Evolutionary conservation across 768 basidiomycete genomes (phyloP).

Genomic region (Suillus fuscotomentosus): DNA sequence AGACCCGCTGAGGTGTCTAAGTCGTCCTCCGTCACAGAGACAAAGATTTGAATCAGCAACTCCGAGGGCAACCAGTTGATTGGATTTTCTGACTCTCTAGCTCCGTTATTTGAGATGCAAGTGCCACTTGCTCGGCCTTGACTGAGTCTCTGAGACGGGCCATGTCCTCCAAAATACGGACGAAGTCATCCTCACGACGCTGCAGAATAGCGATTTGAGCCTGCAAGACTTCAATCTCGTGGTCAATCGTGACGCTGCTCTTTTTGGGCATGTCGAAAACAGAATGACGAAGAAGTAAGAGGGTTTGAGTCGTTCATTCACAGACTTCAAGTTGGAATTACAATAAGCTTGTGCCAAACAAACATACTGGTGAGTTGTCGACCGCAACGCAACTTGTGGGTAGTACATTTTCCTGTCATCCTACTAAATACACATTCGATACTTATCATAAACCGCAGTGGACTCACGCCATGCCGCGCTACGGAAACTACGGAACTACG

Average conservation of each 20-base stretch:
- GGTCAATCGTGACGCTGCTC: constrained; percentile 29
- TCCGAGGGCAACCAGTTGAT: constrained; percentile 53
- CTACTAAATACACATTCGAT: background rate
- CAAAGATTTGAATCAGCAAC: constrained; percentile 45
- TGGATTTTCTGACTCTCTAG: constrained; percentile 44
- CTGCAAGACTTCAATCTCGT: constrained; percentile 36
- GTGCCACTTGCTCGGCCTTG: constrained; percentile 29
- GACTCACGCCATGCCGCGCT: background rate
- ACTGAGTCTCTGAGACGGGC: constrained; percentile 35
- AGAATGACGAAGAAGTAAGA: background rate
- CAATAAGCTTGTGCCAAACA: background rate
- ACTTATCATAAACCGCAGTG: background rate
- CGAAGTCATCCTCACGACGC: constrained; percentile 39
- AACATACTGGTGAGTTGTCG: background rate
- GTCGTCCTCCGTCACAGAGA: constrained; percentile 26
- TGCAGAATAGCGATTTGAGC: constrained; percentile 37
- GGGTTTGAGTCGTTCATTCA: background rate
- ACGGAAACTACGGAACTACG: background rate
- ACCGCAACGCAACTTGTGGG: background rate
- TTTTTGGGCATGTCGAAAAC: constrained; percentile 23
- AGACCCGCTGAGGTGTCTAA: constrained; percentile 22
- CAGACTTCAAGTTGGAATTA: background rate
- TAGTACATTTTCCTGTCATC: background rate
- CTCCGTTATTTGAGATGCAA: constrained; percentile 29
- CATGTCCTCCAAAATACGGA: constrained; percentile 41